phyloP scores from a whole-genome alignment of 2,329 filamentous ascomycete genomes.

The Leptographium wingfieldii region DNA sequence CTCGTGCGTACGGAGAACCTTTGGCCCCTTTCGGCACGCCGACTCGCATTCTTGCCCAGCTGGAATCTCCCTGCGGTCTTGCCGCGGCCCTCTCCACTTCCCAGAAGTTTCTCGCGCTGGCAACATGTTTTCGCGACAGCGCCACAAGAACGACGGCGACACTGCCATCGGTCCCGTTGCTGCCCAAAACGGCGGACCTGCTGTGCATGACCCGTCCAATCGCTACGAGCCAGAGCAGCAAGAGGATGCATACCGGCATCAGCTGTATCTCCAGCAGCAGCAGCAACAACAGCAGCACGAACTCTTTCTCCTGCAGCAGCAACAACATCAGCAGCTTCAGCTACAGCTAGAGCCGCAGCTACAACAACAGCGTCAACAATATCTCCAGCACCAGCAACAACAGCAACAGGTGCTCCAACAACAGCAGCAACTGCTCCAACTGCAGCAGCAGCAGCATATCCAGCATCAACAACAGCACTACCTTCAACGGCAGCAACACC shows the following conservation, averaged over 20 bases:
- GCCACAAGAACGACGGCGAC: neutral
- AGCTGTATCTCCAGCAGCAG: neutral
- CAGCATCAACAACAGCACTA: neutral
- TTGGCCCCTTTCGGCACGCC: too few species aligned
- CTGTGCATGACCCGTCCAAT: too few species aligned
- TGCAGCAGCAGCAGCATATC: neutral
- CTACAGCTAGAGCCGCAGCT: neutral
- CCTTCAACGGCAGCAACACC: neutral
- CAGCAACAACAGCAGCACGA: neutral
- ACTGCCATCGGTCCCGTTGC: neutral
- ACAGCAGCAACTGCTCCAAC: neutral
- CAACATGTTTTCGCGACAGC: neutral
- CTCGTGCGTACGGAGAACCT: too few species aligned
- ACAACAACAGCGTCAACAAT: neutral
- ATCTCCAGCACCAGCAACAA: neutral
- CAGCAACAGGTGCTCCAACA: neutral
- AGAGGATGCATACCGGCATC: neutral
- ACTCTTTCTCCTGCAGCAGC: neutral
- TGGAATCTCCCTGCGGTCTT: too few species aligned
- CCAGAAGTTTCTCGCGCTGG: neutral
- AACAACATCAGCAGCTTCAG: neutral
- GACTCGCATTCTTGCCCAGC: too few species aligned
- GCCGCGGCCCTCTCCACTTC: neutral
- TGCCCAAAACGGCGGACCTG: neutral
- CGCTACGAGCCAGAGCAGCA: neutral